Evolutionary conservation across 2,329 filamentous ascomycete genomes (phyloP).

Genomic region (Nannizzia gypsea): DNA sequence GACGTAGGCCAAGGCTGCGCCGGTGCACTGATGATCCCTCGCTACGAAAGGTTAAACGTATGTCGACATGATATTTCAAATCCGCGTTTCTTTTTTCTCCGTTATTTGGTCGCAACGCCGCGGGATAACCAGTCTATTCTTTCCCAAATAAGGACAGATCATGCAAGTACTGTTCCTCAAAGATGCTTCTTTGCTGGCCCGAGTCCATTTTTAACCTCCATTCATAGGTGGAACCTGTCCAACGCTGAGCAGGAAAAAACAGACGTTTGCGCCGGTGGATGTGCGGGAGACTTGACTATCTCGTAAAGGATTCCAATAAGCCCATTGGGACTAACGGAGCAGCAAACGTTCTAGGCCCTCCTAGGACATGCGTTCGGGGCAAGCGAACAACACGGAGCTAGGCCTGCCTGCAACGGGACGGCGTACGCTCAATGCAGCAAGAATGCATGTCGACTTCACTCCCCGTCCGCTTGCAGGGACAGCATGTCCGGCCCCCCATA

Average conservation of each 20-base stretch:
- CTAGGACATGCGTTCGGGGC: conserved; percentile 1
- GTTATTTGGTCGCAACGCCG: not conserved
- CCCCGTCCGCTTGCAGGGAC: not conserved
- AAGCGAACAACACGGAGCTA: conserved; percentile 2
- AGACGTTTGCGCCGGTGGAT: not conserved
- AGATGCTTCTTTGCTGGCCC: not conserved
- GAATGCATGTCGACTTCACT: not conserved
- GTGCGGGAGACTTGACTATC: not conserved
- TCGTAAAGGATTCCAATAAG: not conserved
- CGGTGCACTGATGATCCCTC: conserved; percentile 4
- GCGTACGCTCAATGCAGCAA: not conserved
- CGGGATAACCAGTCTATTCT: not conserved
- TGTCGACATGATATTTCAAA: not conserved
- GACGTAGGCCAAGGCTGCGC: conserved; percentile 2
- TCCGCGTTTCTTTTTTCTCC: not conserved
- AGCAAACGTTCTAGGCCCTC: not conserved
- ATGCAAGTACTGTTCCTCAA: conserved; percentile 1
- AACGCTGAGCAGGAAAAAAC: not conserved
- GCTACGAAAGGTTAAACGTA: not conserved
- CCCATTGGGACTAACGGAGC: conserved; percentile 1
- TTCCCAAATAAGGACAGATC: not conserved
- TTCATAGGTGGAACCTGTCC: not conserved
- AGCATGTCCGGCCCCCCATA: not conserved
- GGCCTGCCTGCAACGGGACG: not conserved
- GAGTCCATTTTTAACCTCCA: not conserved